These are phyloP conservation scores for Aspergillus cristatus DNA, from an alignment of 495 filamentous ascomycete genomes.

Conservation along the genomic window DNA sequence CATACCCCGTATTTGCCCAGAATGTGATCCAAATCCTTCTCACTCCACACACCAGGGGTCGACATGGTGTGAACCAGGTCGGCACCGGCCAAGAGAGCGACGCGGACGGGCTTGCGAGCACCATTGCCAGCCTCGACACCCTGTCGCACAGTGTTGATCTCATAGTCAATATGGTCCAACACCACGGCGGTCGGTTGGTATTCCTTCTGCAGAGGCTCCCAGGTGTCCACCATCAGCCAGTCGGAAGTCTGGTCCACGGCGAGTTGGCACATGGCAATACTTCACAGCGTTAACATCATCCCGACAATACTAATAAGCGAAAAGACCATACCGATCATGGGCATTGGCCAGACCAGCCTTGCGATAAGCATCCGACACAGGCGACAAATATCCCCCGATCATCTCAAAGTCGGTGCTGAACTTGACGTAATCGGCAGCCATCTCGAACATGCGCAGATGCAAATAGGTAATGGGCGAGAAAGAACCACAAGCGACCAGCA, in stretches of 20 bases:
- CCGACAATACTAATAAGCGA: neutral
- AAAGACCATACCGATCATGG: slow-evolving; percentile 51
- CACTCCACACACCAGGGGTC: slow-evolving; percentile 66
- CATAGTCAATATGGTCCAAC: slow-evolving; percentile 79
- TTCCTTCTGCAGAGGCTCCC: slow-evolving; percentile 61
- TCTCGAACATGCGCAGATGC: slow-evolving; percentile 90
- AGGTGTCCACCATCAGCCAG: slow-evolving; percentile 84
- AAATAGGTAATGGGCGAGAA: slow-evolving; percentile 79
- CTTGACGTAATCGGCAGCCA: slow-evolving; percentile 72
- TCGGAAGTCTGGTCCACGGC: slow-evolving; percentile 65
- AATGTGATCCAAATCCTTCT: slow-evolving; percentile 77
- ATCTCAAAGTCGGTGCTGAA: slow-evolving; percentile 82
- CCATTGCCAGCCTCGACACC: slow-evolving; percentile 63
- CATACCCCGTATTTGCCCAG: slow-evolving; percentile 67
- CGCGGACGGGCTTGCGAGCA: slow-evolving; percentile 48
- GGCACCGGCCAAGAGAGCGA: slow-evolving; percentile 71
- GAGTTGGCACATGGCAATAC: slow-evolving; percentile 62
- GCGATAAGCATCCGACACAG: slow-evolving; percentile 80
- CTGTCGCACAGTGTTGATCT: slow-evolving; percentile 70
- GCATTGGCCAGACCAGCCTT: slow-evolving; percentile 77
- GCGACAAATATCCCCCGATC: slow-evolving; percentile 72
- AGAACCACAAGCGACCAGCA: slow-evolving; percentile 84
- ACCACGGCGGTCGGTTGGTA: slow-evolving; percentile 87
- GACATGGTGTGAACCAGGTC: slow-evolving; percentile 86
- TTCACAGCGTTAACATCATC: slow-evolving; percentile 13